Evolutionary conservation across 2,329 filamentous ascomycete species (phyloP).

Genomic region (Tolypocladium ovalisporum): DNA sequence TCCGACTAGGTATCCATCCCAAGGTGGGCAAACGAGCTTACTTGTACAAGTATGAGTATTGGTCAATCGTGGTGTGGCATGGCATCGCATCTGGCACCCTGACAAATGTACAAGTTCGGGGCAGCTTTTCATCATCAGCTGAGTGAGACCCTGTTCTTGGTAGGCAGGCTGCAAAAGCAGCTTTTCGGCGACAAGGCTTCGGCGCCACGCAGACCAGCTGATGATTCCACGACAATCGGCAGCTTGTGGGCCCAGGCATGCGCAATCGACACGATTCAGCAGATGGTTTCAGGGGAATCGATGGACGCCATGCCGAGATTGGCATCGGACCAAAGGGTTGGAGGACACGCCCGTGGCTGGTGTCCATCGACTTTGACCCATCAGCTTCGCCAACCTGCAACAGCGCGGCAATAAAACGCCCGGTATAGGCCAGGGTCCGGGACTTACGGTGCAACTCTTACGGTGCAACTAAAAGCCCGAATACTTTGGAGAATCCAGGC

Average conservation of each 20-base stretch:
- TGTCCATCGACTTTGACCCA: no score
- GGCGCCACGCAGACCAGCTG: background rate
- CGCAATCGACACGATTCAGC: background rate
- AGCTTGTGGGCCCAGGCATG: background rate
- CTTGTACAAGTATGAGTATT: no score
- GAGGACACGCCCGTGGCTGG: background rate
- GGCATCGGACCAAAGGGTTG: background rate
- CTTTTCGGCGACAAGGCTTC: background rate
- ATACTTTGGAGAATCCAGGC: background rate
- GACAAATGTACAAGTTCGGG: no score
- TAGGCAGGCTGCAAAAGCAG: no score
- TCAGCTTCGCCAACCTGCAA: background rate
- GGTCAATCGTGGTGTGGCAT: no score
- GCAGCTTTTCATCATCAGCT: background rate
- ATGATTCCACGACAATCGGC: background rate
- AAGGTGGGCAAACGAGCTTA: background rate
- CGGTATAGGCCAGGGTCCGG: background rate
- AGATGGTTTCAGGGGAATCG: background rate
- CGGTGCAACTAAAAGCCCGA: no score
- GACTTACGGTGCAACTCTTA: no score
- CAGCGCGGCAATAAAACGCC: background rate
- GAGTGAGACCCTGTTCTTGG: no score
- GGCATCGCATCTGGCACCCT: no score
- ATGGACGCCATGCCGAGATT: background rate
- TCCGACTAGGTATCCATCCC: background rate